Base-by-base conservation (phyloP, 495 filamentous ascomycete species). In the Penicillium maclennaniae region DNA sequence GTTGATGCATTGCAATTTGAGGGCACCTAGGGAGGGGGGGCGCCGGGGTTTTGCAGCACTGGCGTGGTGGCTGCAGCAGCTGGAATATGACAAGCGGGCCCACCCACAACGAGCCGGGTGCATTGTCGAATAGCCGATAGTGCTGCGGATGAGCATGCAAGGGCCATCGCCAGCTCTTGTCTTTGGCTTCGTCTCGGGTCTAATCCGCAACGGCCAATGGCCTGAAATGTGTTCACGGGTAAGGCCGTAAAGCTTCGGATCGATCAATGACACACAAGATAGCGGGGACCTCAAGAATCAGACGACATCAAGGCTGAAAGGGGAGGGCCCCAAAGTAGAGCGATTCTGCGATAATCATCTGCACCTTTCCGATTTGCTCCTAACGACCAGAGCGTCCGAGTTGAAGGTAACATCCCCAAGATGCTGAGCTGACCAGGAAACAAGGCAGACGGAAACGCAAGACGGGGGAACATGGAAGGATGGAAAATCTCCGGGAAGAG, bases 111-210 rank as follows among this genome's bases (percentile, higher is more conserved):
- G 16, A 44, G 16, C 23, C 43, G 47, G 34, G 39, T 51, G 50
- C 45, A 59, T 45, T 50, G 25, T 40, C n/a, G 45, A 39, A 36
- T 16, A 47, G 12, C 45, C 25, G 44, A 47, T 52, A 52, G 50
- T 43, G 15, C 44, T 21, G 50, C 40, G 47, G 26, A n/a, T 31
- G 56, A 60, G 52, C 51, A 60, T 58, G 60, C 57, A 63, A 63
- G 57, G 60, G 54, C 44, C 20, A 16, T n/a, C n/a, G 2, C 19
- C 8, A 16, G 1, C 9, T 40, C 9, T 20, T 20, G 38, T 6
- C 16, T 6, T 0, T 1, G 38, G 4, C 16, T 19, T 40, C 9
- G 38, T 40, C n/a, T 19, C 38, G 0, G 38, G 10, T 14, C 9
- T 3, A 34, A 14, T 12, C 10, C 10, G 10, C 8, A 14, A 34